Evolutionary conservation across 352 stramenopile genomes (phyloP).

Genomic region (Aphanomyces invadans): DNA sequence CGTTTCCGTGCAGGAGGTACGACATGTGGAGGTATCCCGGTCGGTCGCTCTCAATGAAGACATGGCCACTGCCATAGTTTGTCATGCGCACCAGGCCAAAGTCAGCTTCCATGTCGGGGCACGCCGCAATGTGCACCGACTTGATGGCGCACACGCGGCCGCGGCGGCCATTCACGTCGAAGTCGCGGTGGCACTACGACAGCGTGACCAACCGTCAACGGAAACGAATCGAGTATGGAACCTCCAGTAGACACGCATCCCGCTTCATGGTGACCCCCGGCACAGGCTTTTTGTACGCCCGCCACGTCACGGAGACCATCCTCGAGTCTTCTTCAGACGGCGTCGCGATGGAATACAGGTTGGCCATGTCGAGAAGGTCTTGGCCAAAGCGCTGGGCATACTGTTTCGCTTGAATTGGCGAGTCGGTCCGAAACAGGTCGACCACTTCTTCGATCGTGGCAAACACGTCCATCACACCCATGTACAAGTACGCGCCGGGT

Average conservation of each 20-base stretch:
- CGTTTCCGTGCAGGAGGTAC: background rate
- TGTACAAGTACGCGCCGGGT: background rate
- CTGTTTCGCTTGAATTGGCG: background rate
- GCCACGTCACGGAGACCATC: background rate
- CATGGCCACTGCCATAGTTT: background rate
- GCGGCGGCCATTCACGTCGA: conserved; percentile 3
- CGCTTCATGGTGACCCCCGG: background rate
- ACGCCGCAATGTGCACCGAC: background rate
- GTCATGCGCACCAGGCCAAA: background rate
- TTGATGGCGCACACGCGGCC: conserved; percentile 1
- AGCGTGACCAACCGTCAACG: too few species aligned
- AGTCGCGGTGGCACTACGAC: background rate
- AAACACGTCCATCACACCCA: background rate
- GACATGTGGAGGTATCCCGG: background rate
- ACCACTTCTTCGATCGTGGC: background rate
- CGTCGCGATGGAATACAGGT: background rate
- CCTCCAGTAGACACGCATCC: conserved; percentile 3
- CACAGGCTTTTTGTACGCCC: background rate
- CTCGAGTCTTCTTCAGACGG: background rate
- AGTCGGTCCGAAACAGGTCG: background rate
- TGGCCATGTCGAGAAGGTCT: background rate
- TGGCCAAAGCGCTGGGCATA: background rate
- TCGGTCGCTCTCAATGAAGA: conserved; percentile 3
- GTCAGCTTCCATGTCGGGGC: background rate
- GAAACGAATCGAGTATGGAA: too few species aligned